phyloP scores from a whole-genome alignment of 2,329 filamentous ascomycete species.

The Emmonsia crescens region DNA sequence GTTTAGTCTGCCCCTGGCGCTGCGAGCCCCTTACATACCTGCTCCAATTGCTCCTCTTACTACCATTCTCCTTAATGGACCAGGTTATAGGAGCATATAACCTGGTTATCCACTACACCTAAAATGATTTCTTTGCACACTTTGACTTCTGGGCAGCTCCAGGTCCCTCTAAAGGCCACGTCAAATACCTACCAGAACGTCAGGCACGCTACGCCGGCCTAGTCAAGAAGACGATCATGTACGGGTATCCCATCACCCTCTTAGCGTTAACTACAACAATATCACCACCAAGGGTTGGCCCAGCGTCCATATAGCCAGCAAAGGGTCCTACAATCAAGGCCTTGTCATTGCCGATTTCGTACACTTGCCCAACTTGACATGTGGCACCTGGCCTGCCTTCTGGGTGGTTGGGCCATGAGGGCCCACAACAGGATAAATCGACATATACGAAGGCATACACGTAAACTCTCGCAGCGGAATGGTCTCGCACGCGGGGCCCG shows the following conservation, averaged over 20 bases:
- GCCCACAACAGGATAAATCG: constrained; percentile 38
- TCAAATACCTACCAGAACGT: constrained; percentile 37
- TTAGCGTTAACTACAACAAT: constrained; percentile 35
- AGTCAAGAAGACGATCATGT: constrained; percentile 22
- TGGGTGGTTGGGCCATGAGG: constrained; percentile 35
- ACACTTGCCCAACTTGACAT: constrained; percentile 39
- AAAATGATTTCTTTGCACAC: constrained; percentile 38
- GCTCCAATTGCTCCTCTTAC: neutral
- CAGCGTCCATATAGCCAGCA: constrained; percentile 37
- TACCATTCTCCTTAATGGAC: neutral
- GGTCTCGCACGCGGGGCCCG: constrained; percentile 39
- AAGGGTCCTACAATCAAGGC: constrained; percentile 37
- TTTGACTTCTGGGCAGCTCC: constrained; percentile 39
- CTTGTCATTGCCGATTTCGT: constrained; percentile 39
- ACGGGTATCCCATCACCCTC: constrained; percentile 26
- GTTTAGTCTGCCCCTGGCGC: neutral
- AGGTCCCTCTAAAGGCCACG: constrained; percentile 42
- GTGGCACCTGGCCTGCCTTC: constrained; percentile 43
- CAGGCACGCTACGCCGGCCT: constrained; percentile 29
- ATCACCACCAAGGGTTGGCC: constrained; percentile 31
- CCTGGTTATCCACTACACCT: constrained; percentile 9
- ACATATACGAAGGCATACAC: constrained; percentile 45
- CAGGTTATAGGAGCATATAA: neutral
- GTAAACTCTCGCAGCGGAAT: constrained; percentile 33
- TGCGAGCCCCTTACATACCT: neutral